Evolutionary conservation across 768 basidiomycete species (phyloP).

Genomic region (Leccinum longicurvipes): DNA sequence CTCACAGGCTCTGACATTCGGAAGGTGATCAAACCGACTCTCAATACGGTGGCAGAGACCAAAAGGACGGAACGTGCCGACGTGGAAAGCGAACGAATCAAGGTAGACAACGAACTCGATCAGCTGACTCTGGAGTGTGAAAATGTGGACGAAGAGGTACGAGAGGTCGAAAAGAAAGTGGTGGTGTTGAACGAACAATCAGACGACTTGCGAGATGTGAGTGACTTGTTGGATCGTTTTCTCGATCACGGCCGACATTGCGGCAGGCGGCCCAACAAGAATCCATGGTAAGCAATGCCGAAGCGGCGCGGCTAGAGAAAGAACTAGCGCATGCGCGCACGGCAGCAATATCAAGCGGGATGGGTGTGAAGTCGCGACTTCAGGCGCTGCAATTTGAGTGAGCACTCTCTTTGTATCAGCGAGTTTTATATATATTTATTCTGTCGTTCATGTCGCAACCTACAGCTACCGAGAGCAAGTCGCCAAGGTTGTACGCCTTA

Average conservation of each 20-base stretch:
- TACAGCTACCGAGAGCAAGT: conserved; percentile 74
- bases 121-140: conserved; percentile 74
- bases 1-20: conserved; percentile 68
- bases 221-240: conserved; percentile 18
- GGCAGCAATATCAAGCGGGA: conserved; percentile 75
- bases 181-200: conserved; percentile 68
- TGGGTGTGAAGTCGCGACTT: conserved; percentile 75
- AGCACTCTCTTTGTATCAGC: conserved; percentile 22
- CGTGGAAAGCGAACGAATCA: conserved; percentile 75
- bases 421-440: no score
- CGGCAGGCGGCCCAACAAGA: conserved; percentile 75
- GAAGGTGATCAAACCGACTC: conserved; percentile 71
- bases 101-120: conserved; percentile 81
- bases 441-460: conserved; percentile 1
- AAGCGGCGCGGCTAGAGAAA: conserved; percentile 64
- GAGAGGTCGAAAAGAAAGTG: conserved; percentile 72
- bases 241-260: neutral
- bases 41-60: conserved; percentile 67
- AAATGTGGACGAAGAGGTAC: conserved; percentile 74
- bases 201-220: conserved; percentile 77
- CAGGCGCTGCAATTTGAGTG: conserved; percentile 77
- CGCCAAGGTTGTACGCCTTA: conserved; percentile 68
- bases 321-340: conserved; percentile 73
- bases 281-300: conserved; percentile 58
- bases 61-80: conserved; percentile 66